A percentile compares a stretch with the other conserved stretches of the same genome.
These are phyloP conservation scores for Cercospora sp. DNA, from an alignment of 2,329 filamentous ascomycete species.

Conservation along the genomic window DNA sequence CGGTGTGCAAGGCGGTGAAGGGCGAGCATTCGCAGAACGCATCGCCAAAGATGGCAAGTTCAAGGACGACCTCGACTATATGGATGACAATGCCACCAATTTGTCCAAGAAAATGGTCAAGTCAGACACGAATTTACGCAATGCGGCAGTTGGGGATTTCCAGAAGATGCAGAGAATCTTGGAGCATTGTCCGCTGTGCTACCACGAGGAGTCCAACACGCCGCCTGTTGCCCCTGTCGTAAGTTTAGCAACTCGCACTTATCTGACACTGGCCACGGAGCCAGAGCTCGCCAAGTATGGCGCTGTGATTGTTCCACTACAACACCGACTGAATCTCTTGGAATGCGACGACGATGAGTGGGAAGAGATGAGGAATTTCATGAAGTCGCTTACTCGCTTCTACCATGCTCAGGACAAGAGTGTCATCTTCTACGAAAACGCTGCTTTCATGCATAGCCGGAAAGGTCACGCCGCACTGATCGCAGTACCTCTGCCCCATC, in stretches of 20 bases:
- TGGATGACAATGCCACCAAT: conserved; percentile 93
- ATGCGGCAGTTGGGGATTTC: conserved; percentile 81
- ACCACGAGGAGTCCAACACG: conserved; percentile 76
- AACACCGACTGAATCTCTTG: conserved; percentile 85
- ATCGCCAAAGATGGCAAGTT: conserved; percentile 94
- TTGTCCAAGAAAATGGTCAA: conserved; percentile 85
- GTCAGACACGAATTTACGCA: conserved; percentile 83
- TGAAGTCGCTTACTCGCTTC: conserved; percentile 92
- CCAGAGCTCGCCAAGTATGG: conserved; percentile 83
- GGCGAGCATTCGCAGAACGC: conserved; percentile 78
- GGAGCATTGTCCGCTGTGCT: conserved; percentile 84
- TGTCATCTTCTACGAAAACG: conserved; percentile 97
- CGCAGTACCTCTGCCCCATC: conserved; percentile 84
- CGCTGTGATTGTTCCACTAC: conserved; percentile 83
- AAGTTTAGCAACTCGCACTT: conserved; percentile 81
- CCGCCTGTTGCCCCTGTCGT: conserved; percentile 79
- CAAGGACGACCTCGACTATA: conserved; percentile 89
- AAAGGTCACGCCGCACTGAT: conserved; percentile 83
- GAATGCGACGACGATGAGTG: conserved; percentile 99
- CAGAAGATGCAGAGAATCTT: conserved; percentile 85
- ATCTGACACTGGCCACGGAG: conserved; percentile 82
- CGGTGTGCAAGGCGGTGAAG: conserved; percentile 67
- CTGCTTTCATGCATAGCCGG: conserved; percentile 69
- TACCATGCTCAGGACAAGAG: conserved; percentile 91
- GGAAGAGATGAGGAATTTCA: conserved; percentile 98